Evolutionary conservation across 805 yeast genomes (phyloP).

Genomic region (Schwanniomyces yamadae): DNA sequence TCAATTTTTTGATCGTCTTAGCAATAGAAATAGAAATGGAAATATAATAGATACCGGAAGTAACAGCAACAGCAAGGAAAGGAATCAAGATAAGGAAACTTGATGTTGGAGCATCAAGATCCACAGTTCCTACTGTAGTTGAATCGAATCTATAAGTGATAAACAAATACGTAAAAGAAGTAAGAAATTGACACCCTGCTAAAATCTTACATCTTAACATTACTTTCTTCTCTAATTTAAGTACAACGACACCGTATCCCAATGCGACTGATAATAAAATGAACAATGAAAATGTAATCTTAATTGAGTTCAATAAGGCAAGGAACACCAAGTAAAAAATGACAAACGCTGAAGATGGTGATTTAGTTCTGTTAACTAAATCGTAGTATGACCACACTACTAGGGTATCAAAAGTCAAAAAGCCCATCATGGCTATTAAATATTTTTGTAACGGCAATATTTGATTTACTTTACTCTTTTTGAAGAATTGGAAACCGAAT

Average conservation of each 20-base stretch:
- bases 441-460: constrained; percentile 88
- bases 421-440: constrained; percentile 78
- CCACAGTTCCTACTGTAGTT: constrained; percentile 28
- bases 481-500: constrained; percentile 82
- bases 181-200: constrained; percentile 37
- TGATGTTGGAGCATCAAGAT: constrained; percentile 54
- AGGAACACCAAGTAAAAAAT: constrained; percentile 70
- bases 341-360: constrained; percentile 57
- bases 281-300: constrained; percentile 86
- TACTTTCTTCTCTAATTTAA: constrained; percentile 69
- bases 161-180: constrained; percentile 34
- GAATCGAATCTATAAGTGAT: constrained; percentile 32
- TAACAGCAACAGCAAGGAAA: constrained; percentile 68
- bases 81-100: constrained; percentile 48
- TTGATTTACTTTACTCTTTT: constrained; percentile 71
- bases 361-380: constrained; percentile 59
- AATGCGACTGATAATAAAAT: constrained; percentile 78
- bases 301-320: constrained; percentile 74
- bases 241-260: constrained; percentile 93
- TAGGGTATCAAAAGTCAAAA: constrained; percentile 79
- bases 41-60: constrained; percentile 72
- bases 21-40: constrained; percentile 71
- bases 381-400: constrained; percentile 92
- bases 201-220: constrained; percentile 61
- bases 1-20: constrained; percentile 68